Base-by-base conservation (phyloP, 176 grass and related monocot species). In the Thinopyrum elongatum region DNA sequence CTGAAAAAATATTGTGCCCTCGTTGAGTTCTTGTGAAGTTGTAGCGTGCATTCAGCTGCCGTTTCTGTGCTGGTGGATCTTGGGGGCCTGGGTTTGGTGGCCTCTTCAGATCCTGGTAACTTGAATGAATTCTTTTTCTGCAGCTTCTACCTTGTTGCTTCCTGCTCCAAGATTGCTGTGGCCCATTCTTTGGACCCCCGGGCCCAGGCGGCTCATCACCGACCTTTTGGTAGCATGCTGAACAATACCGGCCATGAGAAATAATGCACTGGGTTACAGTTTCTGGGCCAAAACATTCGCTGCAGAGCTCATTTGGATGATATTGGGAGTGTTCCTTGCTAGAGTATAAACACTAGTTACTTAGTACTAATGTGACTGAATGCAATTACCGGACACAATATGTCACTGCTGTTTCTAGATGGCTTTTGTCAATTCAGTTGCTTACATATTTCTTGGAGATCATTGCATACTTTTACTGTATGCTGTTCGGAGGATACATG, bases 141-240 rank as follows among this genome's bases (percentile, higher is more conserved):
- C 82, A 90, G 84, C 72, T 30, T 86, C 47, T 83, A 86, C 49
- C 38, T 83, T 93, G 87, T 41, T 90, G 91, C 86, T 86, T 76
- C 66, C 17, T 89, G 57, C 60, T 90, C 38, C 90, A 92, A 69
- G 76, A 93, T 19, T 88, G 78, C 21, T 90, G 86, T 53, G 70
- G 71, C 1, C 80, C 30, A 33, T 57, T 92, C 46, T 64, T 87
- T 8, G 42, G 86, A 2, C 31, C 27, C 12, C 83, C 41, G 2
- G 85, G 88, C 4, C 87, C 77, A 2, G 63, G 53, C 4, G 59
- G 84, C 29, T 81, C 77, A 19, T 81, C 87, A 11, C 90, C 42
- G 7, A 85, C 82, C 29, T 87, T 89, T 74, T 91, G 79, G 22
- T 28, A 25, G 14, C 12, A 78, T 21, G 30, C 21, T 51, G 3